Conservation (phyloP, 2,329 filamentous ascomycete species). For the Hypoxylon sp. region DNA sequence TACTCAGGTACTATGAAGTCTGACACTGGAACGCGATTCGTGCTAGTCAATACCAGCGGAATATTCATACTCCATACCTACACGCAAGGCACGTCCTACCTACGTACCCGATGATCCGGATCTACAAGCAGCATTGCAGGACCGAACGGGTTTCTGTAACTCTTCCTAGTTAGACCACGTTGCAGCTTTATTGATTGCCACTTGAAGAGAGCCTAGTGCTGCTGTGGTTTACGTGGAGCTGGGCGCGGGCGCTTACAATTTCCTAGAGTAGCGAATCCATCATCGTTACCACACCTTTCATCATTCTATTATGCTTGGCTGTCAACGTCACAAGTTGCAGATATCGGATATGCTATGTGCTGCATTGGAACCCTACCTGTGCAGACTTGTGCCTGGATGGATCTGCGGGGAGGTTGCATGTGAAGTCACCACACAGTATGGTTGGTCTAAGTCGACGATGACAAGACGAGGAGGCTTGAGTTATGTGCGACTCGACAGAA, state of each 20-base stretch:
- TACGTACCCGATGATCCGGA: constrained; percentile 36
- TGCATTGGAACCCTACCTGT: constrained; percentile 38
- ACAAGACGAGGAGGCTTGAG: constrained; percentile 5
- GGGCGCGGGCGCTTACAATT: background rate
- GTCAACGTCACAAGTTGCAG: constrained; percentile 9
- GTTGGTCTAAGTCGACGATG: constrained; percentile 5
- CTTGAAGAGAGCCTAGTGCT: background rate
- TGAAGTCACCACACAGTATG: constrained; percentile 17
- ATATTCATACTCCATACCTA: background rate
- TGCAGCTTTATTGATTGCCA: constrained; percentile 19
- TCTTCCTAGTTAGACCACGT: constrained; percentile 27
- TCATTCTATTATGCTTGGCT: constrained; percentile 18
- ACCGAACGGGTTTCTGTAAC: constrained; percentile 30
- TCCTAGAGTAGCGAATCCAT: constrained; percentile 14
- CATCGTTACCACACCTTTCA: constrained; percentile 33
- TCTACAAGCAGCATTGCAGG: constrained; percentile 37
- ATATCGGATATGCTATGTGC: constrained; percentile 10
- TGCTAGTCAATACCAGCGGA: background rate
- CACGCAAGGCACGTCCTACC: constrained; percentile 4
- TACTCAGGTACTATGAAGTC: background rate
- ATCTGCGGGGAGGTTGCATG: constrained; percentile 28
- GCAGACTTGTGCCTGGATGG: constrained; percentile 16
- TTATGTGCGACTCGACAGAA: constrained; percentile 21
- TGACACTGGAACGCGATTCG: background rate
- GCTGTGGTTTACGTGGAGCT: background rate